Base-by-base conservation (phyloP, 1,139 yeast species). In the Lodderomyces parapsilosis region DNA sequence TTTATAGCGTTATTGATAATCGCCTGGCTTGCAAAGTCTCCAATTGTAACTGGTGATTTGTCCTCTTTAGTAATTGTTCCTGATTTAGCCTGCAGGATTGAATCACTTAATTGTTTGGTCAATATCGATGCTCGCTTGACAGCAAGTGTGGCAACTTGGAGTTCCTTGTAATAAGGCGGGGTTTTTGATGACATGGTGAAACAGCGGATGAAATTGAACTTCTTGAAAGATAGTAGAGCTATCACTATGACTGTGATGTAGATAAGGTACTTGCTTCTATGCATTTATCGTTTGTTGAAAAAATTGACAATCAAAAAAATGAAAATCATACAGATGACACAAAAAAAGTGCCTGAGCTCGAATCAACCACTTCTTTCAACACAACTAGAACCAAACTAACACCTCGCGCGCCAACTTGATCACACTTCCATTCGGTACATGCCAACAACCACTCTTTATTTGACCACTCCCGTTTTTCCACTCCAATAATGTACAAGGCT, bases 11-110 rank as follows among this genome's bases (percentile, higher is more conserved):
- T 80, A 64, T 89, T 91, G 46, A 93, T 83, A 40, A 93, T 80
- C 0, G 97, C 96, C 59, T 93, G 99, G 0, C 97, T 93, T 4
- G 96, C 96, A 61, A 86, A 93, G 60, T 93, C 99, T 18, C 98
- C 99, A 40, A 93, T 78, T 1, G 99, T 93, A 11, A 93, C 99
- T 1, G 99, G 99, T 2, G 96, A 88, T 52, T 83, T 81, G 61
- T 93, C 99, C 32, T 79, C 78, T 59, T 93, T 93, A 49, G 90
- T 85, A 50, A 89, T 82, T 1, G 91, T 83, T 4, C 77, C 77
- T 25, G 76, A 68, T 49, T 72, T 76, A 34, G 83, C 74, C 17
- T 76, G 68, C 28, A 82, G 74, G 40, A 93, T 84, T 32, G 83
- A 76, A 44, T 80, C 80, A 46, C 87, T 80, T 44, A 93, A 86